Evolutionary conservation across 805 yeast species (phyloP).

Genomic region (Ogataea allantospora): DNA sequence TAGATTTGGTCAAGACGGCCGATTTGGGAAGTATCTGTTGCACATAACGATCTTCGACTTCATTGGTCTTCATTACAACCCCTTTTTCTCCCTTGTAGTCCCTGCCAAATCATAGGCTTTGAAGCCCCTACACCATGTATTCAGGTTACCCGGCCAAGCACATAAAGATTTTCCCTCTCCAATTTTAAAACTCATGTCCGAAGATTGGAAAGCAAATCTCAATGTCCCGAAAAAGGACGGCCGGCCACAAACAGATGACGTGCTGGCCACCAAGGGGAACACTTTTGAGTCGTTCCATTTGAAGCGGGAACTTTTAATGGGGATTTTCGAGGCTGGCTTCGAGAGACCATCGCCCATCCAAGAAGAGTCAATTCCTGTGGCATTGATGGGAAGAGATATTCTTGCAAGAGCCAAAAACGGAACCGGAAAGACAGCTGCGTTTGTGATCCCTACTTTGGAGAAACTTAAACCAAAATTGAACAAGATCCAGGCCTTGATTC

Average conservation of each 20-base stretch:
- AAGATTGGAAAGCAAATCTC: slow-evolving; percentile 71
- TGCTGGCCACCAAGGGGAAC: slow-evolving; percentile 83
- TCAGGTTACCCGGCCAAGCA: slow-evolving; percentile 14
- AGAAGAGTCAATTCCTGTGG: slow-evolving; percentile 95
- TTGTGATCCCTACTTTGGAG: slow-evolving; percentile 89
- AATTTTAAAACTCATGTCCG: slow-evolving; percentile 27
- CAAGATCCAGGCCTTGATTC: slow-evolving; percentile 86
- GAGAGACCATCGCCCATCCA: slow-evolving; percentile 98
- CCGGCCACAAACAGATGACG: slow-evolving; percentile 98
- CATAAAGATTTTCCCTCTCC: slow-evolving; percentile 8
- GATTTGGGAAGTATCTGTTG: neutral
- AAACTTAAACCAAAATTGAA: slow-evolving; percentile 78
- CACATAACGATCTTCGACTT: neutral
- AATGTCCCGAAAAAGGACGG: slow-evolving; percentile 80
- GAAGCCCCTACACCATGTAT: too few species aligned
- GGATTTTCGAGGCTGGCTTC: slow-evolving; percentile 97
- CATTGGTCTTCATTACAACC: neutral
- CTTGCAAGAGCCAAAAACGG: slow-evolving; percentile 98
- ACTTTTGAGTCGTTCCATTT: slow-evolving; percentile 89
- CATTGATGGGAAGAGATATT: slow-evolving; percentile 91
- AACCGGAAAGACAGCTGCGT: slow-evolving; percentile 98
- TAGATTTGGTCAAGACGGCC: too few species aligned
- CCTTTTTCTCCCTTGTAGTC: too few species aligned
- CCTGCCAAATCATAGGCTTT: too few species aligned
- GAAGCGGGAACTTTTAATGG: slow-evolving; percentile 94